Conservation (phyloP, 352 stramenopile genomes). For the Blastocystis sp. region DNA sequence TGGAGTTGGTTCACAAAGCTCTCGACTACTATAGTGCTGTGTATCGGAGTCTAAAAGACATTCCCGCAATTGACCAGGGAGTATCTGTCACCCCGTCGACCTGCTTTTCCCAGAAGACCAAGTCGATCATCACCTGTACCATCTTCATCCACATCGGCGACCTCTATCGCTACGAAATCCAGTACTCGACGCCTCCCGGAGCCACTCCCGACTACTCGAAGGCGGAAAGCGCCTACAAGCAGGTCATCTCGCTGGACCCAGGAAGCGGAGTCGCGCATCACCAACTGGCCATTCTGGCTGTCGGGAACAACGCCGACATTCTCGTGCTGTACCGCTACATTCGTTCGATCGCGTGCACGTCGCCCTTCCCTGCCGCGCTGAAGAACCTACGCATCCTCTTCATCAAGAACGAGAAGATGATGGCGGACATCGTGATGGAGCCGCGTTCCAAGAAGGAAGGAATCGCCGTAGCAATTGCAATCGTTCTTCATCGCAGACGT, state of each 20-base stretch:
- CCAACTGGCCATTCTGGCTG: not conserved
- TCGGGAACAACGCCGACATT: not conserved
- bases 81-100: not conserved
- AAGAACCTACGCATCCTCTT: conserved; percentile 24
- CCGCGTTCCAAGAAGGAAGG: conserved; percentile 10
- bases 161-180: not conserved
- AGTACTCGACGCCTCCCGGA: not conserved
- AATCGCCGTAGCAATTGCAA: not conserved
- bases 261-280: conserved; percentile 13
- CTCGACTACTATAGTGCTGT: conserved; percentile 29
- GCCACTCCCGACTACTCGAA: not conserved
- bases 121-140: not conserved
- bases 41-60: not conserved
- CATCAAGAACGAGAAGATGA: conserved; percentile 21
- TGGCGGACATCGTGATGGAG: not conserved
- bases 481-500: not conserved
- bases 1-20: not conserved
- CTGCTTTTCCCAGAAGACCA: conserved; percentile 26
- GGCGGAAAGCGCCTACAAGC: conserved; percentile 26
- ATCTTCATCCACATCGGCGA: conserved; percentile 38
- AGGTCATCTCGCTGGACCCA: conserved; percentile 19
- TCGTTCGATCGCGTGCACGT: not conserved
- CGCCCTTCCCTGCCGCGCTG: not conserved
- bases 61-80: not conserved
- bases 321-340: conserved; percentile 28